Evolutionary conservation across 495 filamentous ascomycete species (phyloP).

Genomic region (Penicillium coprophilum): DNA sequence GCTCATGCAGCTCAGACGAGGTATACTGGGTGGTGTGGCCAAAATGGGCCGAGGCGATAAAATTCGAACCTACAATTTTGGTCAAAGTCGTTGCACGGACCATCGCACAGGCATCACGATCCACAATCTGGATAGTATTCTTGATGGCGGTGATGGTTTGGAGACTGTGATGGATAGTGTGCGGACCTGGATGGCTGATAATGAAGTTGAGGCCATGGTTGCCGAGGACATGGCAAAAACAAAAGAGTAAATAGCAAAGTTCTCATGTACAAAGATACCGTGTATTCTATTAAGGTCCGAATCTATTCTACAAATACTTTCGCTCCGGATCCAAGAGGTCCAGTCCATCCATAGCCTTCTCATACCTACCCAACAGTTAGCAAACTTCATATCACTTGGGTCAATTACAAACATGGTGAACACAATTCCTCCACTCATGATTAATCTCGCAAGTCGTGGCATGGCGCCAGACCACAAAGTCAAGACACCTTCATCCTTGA

Average conservation of each 20-base stretch:
- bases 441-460: slow-evolving; percentile 77
- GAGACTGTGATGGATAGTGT: slow-evolving; percentile 81
- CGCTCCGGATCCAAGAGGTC: slow-evolving; percentile 79
- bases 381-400: slow-evolving; percentile 9
- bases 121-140: slow-evolving; percentile 77
- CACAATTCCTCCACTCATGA: slow-evolving; percentile 92
- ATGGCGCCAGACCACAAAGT: slow-evolving; percentile 95
- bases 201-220: slow-evolving; percentile 69
- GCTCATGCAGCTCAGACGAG: slow-evolving; percentile 66
- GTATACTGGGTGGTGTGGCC: slow-evolving; percentile 70
- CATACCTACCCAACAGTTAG: slow-evolving; percentile 60
- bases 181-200: slow-evolving; percentile 71
- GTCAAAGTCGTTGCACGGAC: slow-evolving; percentile 90
- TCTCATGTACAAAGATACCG: slow-evolving; percentile 24
- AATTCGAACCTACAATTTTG: slow-evolving; percentile 92
- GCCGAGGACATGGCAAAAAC: slow-evolving; percentile 45
- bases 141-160: slow-evolving; percentile 68
- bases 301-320: slow-evolving; percentile 65
- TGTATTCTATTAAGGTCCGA: slow-evolving; percentile 16
- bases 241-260: slow-evolving; percentile 10
- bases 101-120: slow-evolving; percentile 82
- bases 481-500: slow-evolving; percentile 82
- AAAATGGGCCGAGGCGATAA: slow-evolving; percentile 90
- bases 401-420: slow-evolving; percentile 78
- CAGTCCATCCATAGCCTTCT: slow-evolving; percentile 92